Evolutionary conservation across 257 asterid species (phyloP).

Genomic region (Verbena officinalis): DNA sequence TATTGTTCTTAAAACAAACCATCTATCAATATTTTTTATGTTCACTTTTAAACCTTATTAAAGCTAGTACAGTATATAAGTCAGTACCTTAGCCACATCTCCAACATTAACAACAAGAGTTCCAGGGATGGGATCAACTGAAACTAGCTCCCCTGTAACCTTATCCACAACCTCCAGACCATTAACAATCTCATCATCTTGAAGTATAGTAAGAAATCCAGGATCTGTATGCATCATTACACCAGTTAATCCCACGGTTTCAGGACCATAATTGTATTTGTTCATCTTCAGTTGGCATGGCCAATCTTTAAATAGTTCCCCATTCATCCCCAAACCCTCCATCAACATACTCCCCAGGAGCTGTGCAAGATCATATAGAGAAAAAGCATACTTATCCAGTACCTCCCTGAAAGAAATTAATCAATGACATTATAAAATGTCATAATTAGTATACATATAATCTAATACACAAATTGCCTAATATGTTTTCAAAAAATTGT

Average conservation of each 20-base stretch:
- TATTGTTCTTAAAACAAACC: no score
- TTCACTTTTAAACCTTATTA: no score
- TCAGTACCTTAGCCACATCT: slow-evolving; percentile 45
- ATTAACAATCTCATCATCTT: slow-evolving; percentile 51
- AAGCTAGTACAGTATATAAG: no score
- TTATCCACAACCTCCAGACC: slow-evolving; percentile 48
- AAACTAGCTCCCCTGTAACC: slow-evolving; percentile 37
- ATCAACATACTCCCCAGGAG: slow-evolving; percentile 41
- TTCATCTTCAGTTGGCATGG: slow-evolving; percentile 51
- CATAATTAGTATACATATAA: no score
- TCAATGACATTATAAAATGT: no score
- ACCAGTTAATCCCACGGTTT: slow-evolving; percentile 45
- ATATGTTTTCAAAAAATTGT: no score
- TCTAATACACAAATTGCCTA: no score
- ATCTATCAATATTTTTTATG: no score
- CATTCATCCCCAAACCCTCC: slow-evolving; percentile 44
- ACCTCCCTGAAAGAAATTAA: slow-evolving; percentile 48
- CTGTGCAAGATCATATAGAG: slow-evolving; percentile 34
- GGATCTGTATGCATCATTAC: slow-evolving; percentile 52
- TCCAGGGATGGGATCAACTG: slow-evolving; percentile 40
- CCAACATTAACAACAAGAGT: slow-evolving; percentile 41
- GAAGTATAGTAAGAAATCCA: slow-evolving; percentile 53
- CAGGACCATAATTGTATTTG: slow-evolving; percentile 41
- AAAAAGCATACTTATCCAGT: slow-evolving; percentile 34
- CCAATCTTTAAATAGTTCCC: slow-evolving; percentile 37